phyloP scores from a whole-genome alignment of 805 yeast species.

The Suhomyces sp. region DNA sequence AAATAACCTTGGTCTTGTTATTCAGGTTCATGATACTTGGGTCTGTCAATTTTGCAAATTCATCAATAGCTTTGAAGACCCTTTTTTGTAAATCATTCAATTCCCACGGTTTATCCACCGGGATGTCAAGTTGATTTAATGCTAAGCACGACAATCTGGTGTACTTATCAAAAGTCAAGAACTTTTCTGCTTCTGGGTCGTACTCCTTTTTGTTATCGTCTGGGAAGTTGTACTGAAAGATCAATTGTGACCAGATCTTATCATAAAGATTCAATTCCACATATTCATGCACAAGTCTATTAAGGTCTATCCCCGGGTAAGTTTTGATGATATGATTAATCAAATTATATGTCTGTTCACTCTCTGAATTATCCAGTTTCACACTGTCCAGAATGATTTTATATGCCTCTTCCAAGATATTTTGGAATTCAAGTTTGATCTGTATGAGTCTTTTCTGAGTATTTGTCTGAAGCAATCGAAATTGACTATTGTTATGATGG shows the following conservation, averaged over 20 bases:
- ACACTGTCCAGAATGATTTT: constrained; percentile 39
- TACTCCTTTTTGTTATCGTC: constrained; percentile 19
- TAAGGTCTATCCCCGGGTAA: constrained; percentile 46
- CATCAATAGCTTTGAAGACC: constrained; percentile 50
- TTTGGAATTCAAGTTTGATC: constrained; percentile 31
- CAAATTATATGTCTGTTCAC: constrained; percentile 33
- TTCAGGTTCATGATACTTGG: constrained; percentile 38
- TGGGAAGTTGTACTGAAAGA: constrained; percentile 32
- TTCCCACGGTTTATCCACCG: constrained; percentile 40
- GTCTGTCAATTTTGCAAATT: constrained; percentile 49
- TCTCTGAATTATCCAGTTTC: constrained; percentile 32
- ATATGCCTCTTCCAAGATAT: constrained; percentile 35
- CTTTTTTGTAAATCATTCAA: constrained; percentile 36
- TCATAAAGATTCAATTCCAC: constrained; percentile 70
- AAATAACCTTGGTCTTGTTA: constrained; percentile 48
- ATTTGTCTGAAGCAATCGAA: constrained; percentile 29
- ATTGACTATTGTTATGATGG: constrained; percentile 41
- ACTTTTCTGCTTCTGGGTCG: constrained; percentile 26
- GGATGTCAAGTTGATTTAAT: constrained; percentile 51
- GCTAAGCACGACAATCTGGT: constrained; percentile 39
- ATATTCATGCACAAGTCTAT: constrained; percentile 60
- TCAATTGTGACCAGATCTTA: constrained; percentile 57
- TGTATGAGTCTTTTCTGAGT: constrained; percentile 24
- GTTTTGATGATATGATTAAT: constrained; percentile 29
- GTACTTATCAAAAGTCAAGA: constrained; percentile 33